Conservation (phyloP, 306 rosid species). For the Nissolia schottii region DNA sequence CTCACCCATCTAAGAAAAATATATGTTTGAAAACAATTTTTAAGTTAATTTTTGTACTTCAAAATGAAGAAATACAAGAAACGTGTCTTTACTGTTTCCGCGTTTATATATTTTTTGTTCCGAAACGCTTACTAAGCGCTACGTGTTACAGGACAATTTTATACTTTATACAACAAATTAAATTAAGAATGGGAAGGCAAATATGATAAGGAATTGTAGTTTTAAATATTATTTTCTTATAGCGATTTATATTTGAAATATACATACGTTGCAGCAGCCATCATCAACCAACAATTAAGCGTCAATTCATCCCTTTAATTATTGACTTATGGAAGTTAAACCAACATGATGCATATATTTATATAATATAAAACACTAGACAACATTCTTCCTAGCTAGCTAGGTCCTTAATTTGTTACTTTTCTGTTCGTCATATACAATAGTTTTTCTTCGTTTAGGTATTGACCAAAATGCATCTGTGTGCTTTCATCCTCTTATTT, state of each 20-base stretch:
- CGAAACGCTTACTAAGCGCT: too few species aligned
- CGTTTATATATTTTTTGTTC: too few species aligned
- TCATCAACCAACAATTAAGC: slow-evolving; percentile 19
- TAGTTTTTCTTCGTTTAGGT: slow-evolving; percentile 67
- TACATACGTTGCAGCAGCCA: neutral
- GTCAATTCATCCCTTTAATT: slow-evolving; percentile 17
- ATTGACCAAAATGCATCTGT: slow-evolving; percentile 53
- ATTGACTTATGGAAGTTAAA: slow-evolving; percentile 27
- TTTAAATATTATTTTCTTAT: neutral
- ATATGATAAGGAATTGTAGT: neutral
- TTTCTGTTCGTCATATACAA: slow-evolving; percentile 22
- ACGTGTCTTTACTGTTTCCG: too few species aligned
- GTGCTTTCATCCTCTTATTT: slow-evolving; percentile 35
- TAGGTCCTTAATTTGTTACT: slow-evolving; percentile 13
- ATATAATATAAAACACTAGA: slow-evolving; percentile 19
- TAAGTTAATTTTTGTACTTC: too few species aligned
- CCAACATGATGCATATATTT: slow-evolving; percentile 19
- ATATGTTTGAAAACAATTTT: too few species aligned
- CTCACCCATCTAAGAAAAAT: too few species aligned
- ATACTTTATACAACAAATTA: neutral
- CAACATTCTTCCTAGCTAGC: slow-evolving; percentile 33
- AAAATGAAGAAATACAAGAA: too few species aligned
- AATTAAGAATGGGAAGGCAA: neutral
- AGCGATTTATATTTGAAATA: neutral
- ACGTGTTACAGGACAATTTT: neutral